A percentile compares a stretch with the other conserved stretches of the same genome.
phyloP scores from a whole-genome alignment of 2,329 filamentous ascomycete genomes.

The Colletotrichum orchidophilum region DNA sequence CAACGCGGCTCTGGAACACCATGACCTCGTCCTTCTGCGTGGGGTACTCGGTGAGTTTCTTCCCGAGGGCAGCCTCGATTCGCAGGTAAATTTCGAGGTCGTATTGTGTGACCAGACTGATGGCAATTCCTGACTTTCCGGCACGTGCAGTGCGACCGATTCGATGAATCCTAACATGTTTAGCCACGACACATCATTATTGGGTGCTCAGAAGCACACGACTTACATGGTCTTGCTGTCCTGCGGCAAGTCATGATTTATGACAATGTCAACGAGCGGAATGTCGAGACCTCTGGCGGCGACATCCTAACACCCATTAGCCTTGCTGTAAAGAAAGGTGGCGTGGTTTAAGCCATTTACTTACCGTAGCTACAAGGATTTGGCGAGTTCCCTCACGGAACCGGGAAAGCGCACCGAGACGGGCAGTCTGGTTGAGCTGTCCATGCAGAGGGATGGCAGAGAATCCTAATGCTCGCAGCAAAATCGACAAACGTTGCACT shows the following conservation, averaged over 20 bases:
- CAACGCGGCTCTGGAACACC: slow-evolving; percentile 79
- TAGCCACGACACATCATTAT: neutral
- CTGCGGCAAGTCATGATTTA: slow-evolving; percentile 86
- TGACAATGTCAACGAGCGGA: slow-evolving; percentile 85
- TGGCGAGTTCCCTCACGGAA: slow-evolving; percentile 84
- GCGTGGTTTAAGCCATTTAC: neutral
- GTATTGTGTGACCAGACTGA: slow-evolving; percentile 87
- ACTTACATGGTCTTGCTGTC: slow-evolving; percentile 82
- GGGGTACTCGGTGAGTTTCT: slow-evolving; percentile 76
- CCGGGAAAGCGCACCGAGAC: slow-evolving; percentile 88
- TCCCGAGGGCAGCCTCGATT: slow-evolving; percentile 84
- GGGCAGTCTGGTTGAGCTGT: slow-evolving; percentile 86
- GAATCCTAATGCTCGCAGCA: slow-evolving; percentile 86
- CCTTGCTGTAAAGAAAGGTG: neutral
- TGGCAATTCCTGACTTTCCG: slow-evolving; percentile 83
- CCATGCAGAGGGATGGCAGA: slow-evolving; percentile 93
- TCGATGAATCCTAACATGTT: slow-evolving; percentile 70
- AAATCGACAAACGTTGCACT: slow-evolving; percentile 83
- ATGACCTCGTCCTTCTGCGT: slow-evolving; percentile 85
- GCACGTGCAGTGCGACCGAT: slow-evolving; percentile 90
- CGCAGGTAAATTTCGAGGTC: slow-evolving; percentile 83
- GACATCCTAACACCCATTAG: slow-evolving; percentile 66
- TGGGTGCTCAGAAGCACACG: neutral
- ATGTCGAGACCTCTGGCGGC: slow-evolving; percentile 93
- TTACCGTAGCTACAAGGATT: slow-evolving; percentile 85